phyloP scores from a whole-genome alignment of 2,329 filamentous ascomycete genomes.

The Neofusicoccum cordaticola region DNA sequence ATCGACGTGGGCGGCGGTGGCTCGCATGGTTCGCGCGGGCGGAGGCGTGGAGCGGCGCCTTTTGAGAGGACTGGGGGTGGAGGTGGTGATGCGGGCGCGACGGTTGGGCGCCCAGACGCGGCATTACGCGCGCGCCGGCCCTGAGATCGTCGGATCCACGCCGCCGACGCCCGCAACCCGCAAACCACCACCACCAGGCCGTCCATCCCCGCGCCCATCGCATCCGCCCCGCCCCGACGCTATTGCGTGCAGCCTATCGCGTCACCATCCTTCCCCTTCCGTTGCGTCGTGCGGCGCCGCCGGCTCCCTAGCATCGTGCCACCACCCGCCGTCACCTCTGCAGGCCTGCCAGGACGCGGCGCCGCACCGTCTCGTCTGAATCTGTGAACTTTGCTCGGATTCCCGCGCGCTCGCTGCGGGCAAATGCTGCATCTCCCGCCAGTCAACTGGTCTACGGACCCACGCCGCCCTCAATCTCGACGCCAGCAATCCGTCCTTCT shows the following conservation, averaged over 20 bases:
- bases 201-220: too few species aligned
- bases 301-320: too few species aligned
- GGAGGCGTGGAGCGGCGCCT: background rate
- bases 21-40: background rate
- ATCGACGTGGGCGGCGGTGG: background rate
- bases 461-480: slow-evolving; percentile 33
- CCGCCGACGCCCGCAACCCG: background rate
- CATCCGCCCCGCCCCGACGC: too few species aligned
- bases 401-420: too few species aligned
- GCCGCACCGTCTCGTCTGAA: too few species aligned
- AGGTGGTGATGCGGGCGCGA: background rate
- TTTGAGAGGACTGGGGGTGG: background rate
- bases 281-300: too few species aligned
- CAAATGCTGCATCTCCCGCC: too few species aligned
- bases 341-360: too few species aligned
- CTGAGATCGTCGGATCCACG: background rate
- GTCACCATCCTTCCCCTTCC: too few species aligned
- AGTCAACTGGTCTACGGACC: background rate
- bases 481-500: slow-evolving; percentile 32
- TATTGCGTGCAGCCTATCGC: too few species aligned
- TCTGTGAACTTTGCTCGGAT: too few species aligned
- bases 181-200: background rate
- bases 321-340: too few species aligned
- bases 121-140: background rate
- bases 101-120: background rate